phyloP scores from a whole-genome alignment of 768 basidiomycete species.

The Boletales sp. region DNA sequence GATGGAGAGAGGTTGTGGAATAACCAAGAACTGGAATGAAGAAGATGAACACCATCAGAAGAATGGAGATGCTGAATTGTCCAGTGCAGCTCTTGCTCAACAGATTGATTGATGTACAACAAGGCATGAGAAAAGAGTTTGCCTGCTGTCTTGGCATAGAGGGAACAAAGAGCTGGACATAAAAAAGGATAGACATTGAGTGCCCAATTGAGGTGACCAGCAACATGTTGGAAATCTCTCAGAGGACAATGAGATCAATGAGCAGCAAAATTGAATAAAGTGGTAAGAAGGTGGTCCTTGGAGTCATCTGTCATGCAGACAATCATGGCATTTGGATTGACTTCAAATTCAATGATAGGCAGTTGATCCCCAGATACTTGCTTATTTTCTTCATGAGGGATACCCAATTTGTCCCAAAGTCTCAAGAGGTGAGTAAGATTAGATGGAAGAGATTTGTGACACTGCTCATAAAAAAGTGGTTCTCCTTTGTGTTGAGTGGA shows the following conservation, averaged over 20 bases:
- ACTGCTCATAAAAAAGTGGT: not conserved
- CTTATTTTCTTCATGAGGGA: slow-evolving; percentile 25
- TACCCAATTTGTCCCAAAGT: slow-evolving; percentile 27
- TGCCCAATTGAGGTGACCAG: slow-evolving; percentile 32
- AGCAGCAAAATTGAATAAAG: slow-evolving; percentile 9
- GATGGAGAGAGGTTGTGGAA: not conserved
- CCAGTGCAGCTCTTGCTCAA: no score
- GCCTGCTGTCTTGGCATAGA: slow-evolving; percentile 36
- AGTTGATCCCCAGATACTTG: not conserved
- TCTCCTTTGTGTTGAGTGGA: not conserved
- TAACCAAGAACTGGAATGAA: no score
- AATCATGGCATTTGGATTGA: slow-evolving; percentile 25
- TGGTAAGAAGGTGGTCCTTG: slow-evolving; percentile 9
- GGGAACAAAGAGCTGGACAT: not conserved
- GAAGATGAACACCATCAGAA: no score
- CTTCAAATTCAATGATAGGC: slow-evolving; percentile 34
- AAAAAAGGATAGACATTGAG: no score
- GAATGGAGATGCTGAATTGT: no score
- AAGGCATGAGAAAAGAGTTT: slow-evolving; percentile 1
- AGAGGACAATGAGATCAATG: not conserved
- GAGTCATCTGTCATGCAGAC: slow-evolving; percentile 16
- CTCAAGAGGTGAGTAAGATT: slow-evolving; percentile 16
- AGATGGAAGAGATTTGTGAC: not conserved
- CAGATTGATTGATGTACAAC: slow-evolving; percentile 12
- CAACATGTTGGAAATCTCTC: slow-evolving; percentile 29